phyloP scores from a whole-genome alignment of 2,329 filamentous ascomycete species.

The Aureobasidium sp. region DNA sequence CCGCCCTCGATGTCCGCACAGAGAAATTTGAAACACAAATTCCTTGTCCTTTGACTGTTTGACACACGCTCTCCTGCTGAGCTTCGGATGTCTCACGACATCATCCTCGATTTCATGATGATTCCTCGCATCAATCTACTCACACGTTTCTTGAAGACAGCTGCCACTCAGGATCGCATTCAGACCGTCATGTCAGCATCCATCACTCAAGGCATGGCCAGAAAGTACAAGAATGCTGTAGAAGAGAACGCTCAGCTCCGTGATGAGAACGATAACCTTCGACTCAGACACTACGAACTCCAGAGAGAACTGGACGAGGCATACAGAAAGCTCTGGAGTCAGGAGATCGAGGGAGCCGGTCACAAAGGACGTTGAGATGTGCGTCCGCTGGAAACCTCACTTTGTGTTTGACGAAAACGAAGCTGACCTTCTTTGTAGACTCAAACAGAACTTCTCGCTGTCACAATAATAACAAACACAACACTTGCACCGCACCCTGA shows the following conservation, averaged over 20 bases:
- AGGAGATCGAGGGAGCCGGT: neutral
- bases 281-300: neutral
- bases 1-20: neutral
- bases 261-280: neutral
- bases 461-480: neutral
- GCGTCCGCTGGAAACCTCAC: neutral
- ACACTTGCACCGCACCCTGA: neutral
- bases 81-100: neutral
- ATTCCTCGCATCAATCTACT: neutral
- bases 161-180: neutral
- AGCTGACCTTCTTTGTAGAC: neutral
- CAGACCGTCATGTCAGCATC: too few relatives aligned
- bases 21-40: neutral
- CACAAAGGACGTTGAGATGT: neutral
- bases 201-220: too few relatives aligned
- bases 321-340: slow-evolving; percentile 1
- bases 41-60: neutral
- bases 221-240: neutral
- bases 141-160: neutral
- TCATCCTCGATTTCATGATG: neutral
- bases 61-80: too few relatives aligned
- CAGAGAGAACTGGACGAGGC: neutral
- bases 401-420: neutral
- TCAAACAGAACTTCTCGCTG: neutral
- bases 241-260: neutral